Evolutionary conservation across 2,329 filamentous ascomycete species (phyloP).

Genomic region (Penicillium sp.): DNA sequence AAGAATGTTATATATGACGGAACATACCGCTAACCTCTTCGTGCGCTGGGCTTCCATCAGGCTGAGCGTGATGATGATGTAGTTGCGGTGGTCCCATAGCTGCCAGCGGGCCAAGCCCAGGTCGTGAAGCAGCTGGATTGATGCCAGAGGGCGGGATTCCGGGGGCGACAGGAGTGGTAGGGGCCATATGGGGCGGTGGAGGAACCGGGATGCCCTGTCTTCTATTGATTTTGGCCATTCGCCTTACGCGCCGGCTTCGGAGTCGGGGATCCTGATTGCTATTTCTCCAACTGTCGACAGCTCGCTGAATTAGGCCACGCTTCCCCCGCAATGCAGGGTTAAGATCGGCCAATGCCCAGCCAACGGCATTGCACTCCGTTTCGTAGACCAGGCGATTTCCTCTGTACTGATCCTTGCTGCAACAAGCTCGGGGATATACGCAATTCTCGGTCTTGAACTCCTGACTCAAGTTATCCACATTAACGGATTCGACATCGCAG

Average conservation of each 20-base stretch:
- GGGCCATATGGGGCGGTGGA: constrained; percentile 68
- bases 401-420: constrained; percentile 92
- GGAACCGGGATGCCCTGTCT: constrained; percentile 73
- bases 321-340: constrained; percentile 92
- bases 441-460: constrained; percentile 99
- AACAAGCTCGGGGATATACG: constrained; percentile 94
- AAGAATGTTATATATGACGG: constrained; percentile 77
- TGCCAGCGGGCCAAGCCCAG: constrained; percentile 62
- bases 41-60: constrained; percentile 62
- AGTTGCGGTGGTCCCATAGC: constrained; percentile 69
- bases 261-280: constrained; percentile 95
- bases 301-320: constrained; percentile 92
- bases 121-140: constrained; percentile 45
- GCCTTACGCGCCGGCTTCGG: constrained; percentile 86
- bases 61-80: constrained; percentile 77
- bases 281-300: constrained; percentile 98
- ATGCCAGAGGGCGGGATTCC: constrained; percentile 69
- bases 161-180: constrained; percentile 62
- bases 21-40: constrained; percentile 97
- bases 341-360: constrained; percentile 94
- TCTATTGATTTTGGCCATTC: constrained; percentile 95
- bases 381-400: constrained; percentile 96
- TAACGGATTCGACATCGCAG: constrained; percentile 96
- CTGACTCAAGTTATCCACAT: constrained; percentile 78
- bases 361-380: constrained; percentile 98